These are phyloP conservation scores for Solanum sitiens DNA, from an alignment of 257 asterid species.

Conservation along the genomic window DNA sequence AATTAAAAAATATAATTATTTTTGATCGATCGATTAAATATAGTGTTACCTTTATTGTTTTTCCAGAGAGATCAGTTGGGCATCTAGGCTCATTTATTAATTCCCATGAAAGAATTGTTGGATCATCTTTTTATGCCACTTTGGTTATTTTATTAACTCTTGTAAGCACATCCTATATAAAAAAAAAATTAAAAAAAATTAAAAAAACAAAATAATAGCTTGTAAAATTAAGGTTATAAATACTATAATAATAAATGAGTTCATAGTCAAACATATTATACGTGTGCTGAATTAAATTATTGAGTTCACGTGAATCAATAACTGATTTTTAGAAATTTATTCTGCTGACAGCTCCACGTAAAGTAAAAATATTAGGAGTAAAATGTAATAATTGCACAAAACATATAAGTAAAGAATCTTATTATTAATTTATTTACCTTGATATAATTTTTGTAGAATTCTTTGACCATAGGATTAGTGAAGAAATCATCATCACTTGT, in stretches of 20 bases:
- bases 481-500: conserved; percentile 22
- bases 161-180: not conserved
- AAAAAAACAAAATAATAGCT: not conserved
- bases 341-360: fast-evolving
- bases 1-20: not conserved
- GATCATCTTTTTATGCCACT: not conserved
- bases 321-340: not conserved
- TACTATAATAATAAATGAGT: not conserved
- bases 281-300: not conserved
- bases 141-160: not conserved
- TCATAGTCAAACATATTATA: not conserved
- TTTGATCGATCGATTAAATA: not conserved
- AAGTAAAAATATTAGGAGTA: not conserved
- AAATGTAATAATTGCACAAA: not conserved
- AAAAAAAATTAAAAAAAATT: no score
- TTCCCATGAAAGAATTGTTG: conserved; percentile 5
- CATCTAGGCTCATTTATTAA: conserved; percentile 6
- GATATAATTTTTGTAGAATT: conserved; percentile 15
- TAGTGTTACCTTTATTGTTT: not conserved
- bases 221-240: not conserved
- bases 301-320: not conserved
- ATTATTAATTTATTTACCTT: not conserved
- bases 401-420: not conserved
- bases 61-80: not conserved
- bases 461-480: conserved; percentile 5